Percentiles rank a stretch among this genome's conserved stretches.
These are phyloP conservation scores for Parietaria judaica DNA, from an alignment of 306 rosid genomes.

Conservation along the genomic window DNA sequence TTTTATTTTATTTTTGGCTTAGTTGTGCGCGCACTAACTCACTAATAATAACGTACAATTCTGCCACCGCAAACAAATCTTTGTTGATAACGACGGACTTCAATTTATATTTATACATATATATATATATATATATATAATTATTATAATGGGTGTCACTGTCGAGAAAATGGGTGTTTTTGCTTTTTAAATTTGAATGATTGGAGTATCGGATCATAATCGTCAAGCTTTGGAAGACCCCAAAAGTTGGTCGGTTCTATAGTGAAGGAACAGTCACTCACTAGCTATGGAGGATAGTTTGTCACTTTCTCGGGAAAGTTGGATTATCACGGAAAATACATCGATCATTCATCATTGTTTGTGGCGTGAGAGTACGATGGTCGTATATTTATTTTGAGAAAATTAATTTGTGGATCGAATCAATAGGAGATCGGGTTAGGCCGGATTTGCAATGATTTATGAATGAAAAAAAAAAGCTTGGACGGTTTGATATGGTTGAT, in stretches of 20 bases:
- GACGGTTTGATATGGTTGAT: not conserved
- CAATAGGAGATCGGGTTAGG: constrained; percentile 8
- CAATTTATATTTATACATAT: not conserved
- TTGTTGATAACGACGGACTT: not conserved
- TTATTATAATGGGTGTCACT: constrained; percentile 25
- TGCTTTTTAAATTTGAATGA: not conserved
- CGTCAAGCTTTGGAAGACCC: not conserved
- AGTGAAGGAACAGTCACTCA: too few relatives aligned
- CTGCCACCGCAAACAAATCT: not conserved
- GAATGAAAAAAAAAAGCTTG: not conserved
- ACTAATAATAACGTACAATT: not conserved
- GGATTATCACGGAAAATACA: not conserved
- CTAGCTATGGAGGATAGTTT: not conserved
- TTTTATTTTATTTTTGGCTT: too few relatives aligned
- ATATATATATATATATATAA: not conserved
- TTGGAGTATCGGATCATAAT: too few relatives aligned
- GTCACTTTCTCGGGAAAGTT: constrained; percentile 10
- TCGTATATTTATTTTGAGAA: not conserved
- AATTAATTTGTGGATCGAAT: not conserved
- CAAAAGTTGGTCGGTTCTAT: not conserved
- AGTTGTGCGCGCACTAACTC: not conserved
- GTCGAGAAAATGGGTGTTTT: constrained; percentile 9
- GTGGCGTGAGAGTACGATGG: not conserved
- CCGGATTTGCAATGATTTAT: not conserved
- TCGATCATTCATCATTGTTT: not conserved